Evolutionary conservation across 768 basidiomycete genomes (phyloP).

Genomic region (Cystofilobasidium ferigula): DNA sequence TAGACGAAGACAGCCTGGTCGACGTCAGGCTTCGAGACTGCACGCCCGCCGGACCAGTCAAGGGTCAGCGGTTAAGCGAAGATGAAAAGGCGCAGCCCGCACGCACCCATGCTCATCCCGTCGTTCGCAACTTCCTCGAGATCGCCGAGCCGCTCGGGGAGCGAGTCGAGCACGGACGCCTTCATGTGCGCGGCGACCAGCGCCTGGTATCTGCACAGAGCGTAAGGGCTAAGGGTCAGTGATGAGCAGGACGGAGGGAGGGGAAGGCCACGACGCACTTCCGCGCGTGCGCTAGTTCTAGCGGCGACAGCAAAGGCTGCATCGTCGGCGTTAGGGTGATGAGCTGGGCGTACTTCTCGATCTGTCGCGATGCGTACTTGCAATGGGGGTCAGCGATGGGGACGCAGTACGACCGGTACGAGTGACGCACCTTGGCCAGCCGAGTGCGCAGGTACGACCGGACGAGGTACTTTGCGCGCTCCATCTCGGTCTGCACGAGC

Average conservation of each 20-base stretch:
- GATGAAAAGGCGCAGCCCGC: not conserved
- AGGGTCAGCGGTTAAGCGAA: not conserved
- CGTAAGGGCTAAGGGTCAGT: not conserved
- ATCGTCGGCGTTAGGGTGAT: conserved; percentile 59
- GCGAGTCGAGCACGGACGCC: conserved; percentile 65
- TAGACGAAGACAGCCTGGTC: conserved; percentile 68
- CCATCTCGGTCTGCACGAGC: conserved; percentile 87
- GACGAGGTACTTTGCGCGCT: conserved; percentile 84
- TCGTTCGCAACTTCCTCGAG: conserved; percentile 68
- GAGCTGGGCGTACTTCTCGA: conserved; percentile 74
- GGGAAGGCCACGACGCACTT: conserved; percentile 43
- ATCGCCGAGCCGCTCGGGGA: conserved; percentile 65
- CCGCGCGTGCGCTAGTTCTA: conserved; percentile 67
- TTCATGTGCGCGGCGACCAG: conserved; percentile 68
- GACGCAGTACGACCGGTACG: not conserved
- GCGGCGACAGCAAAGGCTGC: conserved; percentile 67
- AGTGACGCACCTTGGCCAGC: conserved; percentile 58
- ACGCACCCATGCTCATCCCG: conserved; percentile 50
- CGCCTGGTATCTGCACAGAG: conserved; percentile 53
- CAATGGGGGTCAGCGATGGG: conserved; percentile 10
- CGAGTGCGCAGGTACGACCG: conserved; percentile 78
- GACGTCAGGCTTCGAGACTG: conserved; percentile 70
- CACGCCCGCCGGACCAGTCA: not conserved
- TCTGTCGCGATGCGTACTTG: conserved; percentile 44
- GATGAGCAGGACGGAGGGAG: not conserved